phyloP scores from a whole-genome alignment of 2,329 filamentous ascomycete species.

The Cryphonectria radicalis region DNA sequence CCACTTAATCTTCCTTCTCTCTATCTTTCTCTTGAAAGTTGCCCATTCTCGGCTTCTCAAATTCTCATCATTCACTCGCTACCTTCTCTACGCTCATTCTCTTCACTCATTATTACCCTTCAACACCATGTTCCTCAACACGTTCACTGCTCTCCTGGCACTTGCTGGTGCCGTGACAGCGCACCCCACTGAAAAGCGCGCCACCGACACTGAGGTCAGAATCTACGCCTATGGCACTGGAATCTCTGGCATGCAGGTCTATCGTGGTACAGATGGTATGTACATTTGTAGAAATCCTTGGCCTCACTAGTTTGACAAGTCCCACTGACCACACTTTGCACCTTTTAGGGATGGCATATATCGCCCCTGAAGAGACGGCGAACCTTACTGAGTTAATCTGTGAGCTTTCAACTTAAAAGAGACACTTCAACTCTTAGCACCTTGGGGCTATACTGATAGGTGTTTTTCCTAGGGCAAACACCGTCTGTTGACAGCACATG shows the following conservation, averaged over 20 bases:
- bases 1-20: not conserved
- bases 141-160: constrained; percentile 17
- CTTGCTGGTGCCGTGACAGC: constrained; percentile 19
- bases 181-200: constrained; percentile 5
- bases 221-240: constrained; percentile 25
- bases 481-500: constrained; percentile 14
- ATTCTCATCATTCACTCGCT: not conserved
- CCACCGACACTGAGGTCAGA: constrained; percentile 8
- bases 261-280: constrained; percentile 17
- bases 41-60: not conserved
- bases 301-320: not conserved
- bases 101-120: not conserved
- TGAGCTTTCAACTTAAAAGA: not conserved
- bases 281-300: not conserved
- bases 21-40: not conserved
- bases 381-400: constrained; percentile 23
- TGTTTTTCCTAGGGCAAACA: not conserved
- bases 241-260: constrained; percentile 22
- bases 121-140: constrained; percentile 17
- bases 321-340: not conserved
- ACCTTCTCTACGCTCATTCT: constrained; percentile 9
- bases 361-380: constrained; percentile 6
- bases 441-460: not conserved
- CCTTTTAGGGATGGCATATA: constrained; percentile 17
- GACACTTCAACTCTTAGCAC: not conserved